These are phyloP conservation scores for Lentinula novae-zelandiae DNA, from an alignment of 1,284 basidiomycete genomes.

Conservation along the genomic window DNA sequence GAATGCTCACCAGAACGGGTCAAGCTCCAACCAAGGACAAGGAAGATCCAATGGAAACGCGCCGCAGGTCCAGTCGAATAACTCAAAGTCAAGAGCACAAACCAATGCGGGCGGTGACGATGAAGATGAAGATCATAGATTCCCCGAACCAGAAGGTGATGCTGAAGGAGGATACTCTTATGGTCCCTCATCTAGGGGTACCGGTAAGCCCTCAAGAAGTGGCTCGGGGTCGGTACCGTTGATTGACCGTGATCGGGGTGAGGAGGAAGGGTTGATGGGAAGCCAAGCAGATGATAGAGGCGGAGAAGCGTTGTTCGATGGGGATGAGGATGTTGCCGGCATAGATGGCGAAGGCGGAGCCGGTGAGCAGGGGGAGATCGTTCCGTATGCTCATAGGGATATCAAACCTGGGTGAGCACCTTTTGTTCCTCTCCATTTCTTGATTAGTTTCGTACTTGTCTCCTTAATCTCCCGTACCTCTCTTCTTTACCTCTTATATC, in stretches of 20 bases:
- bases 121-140: conserved; percentile 58
- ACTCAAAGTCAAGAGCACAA: neutral
- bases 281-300: conserved; percentile 43
- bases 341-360: conserved; percentile 30
- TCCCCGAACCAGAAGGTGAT: conserved; percentile 71
- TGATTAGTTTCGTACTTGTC: neutral
- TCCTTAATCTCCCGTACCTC: neutral
- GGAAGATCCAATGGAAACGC: neutral
- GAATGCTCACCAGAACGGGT: neutral
- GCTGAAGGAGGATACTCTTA: conserved; percentile 71
- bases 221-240: neutral
- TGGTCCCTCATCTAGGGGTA: conserved; percentile 18
- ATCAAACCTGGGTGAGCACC: conserved; percentile 83
- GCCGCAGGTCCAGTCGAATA: neutral
- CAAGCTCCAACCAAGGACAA: neutral
- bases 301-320: conserved; percentile 69
- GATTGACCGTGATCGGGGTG: neutral
- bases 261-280: neutral
- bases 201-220: neutral
- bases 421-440: neutral
- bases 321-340: conserved; percentile 61
- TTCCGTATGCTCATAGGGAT: conserved; percentile 96
- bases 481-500: neutral
- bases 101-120: conserved; percentile 43
- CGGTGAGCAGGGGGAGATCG: conserved; percentile 46